Evolutionary conservation across 768 basidiomycete species (phyloP), one percentile per base, ranked within the genome.

Genomic region (Crepidotus variabilis): DNA sequence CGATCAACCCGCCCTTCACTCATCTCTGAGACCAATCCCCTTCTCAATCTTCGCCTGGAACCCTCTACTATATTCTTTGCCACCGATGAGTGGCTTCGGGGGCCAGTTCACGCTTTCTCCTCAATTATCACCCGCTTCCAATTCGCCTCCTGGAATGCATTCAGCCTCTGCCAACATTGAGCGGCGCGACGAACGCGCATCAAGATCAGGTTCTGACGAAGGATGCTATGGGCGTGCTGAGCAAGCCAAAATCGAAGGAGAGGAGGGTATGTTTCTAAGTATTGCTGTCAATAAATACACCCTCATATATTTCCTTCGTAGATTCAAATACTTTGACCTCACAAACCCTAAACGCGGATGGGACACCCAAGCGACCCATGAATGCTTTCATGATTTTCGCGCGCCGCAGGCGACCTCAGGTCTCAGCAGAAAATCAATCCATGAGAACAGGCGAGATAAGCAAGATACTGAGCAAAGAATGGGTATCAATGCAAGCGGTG

Each of bases 341-440:
- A 2, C 91, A 93, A 70, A 85, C 88, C 13, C 79, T 93, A 56
- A 94, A 94, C 68, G 78, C 88, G 1, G 91, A 94, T 63, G 91
- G 91, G 23, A 92, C 90, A 48, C 91, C 91, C 22, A 92, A 92
- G 68, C 85, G 91, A 11, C 91, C 91, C 33, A 93, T 94, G 91
- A 94, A 94, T 69, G 91, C 91, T 20, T 94, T 94, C 75, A 93
- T 94, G 91, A 93, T 94, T 57, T 94, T 92, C 64, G 91, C 92
- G 58, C 83, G 91, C 21, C 80, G 86, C 52, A 80, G 91, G 56
- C 76, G 91, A 45, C 91, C 91, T 16, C 88, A 94, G 69, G 89
- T 94, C 33, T 85, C 88, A 7, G 84, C 88, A n/a, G 88, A 88
- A 60, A 89, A 94, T 67, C 90, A 92, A 68, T 83, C 89, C 47